Conservation (phyloP, 345 rosid species). For the Cardamine chenopodiifolia region DNA sequence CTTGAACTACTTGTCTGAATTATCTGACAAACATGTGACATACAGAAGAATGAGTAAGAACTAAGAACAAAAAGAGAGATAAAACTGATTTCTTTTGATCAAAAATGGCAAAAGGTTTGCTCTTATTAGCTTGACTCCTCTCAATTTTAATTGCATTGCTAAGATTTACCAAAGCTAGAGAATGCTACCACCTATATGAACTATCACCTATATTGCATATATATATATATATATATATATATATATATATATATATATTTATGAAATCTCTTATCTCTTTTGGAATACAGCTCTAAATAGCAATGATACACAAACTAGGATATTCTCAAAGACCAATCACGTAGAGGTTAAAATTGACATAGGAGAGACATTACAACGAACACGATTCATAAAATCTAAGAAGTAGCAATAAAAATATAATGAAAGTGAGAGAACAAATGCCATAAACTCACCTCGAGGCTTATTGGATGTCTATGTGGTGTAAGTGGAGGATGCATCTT, state of each 20-base stretch:
- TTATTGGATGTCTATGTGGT: conserved; percentile 89
- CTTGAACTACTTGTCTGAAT: conserved; percentile 77
- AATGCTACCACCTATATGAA: not conserved
- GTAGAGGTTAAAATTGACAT: not conserved
- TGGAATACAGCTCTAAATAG: not conserved
- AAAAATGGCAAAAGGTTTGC: not conserved
- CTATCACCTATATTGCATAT: not conserved
- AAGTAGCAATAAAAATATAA: too few species aligned
- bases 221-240: too few species aligned
- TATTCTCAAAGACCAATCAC: not conserved
- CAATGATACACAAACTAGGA: not conserved
- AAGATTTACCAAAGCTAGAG: not conserved
- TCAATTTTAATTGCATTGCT: not conserved
- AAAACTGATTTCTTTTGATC: not conserved
- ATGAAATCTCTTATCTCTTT: not conserved
- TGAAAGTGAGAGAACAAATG: not conserved
- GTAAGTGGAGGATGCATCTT: conserved; percentile 94
- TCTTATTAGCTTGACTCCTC: not conserved
- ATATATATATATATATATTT: too few species aligned
- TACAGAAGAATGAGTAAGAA: not conserved
- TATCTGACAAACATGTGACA: conserved; percentile 49
- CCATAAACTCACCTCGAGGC: conserved; percentile 67
- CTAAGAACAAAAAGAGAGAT: not conserved
- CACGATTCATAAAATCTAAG: not conserved
- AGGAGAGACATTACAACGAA: not conserved